Conservation (phyloP, 2,329 filamentous ascomycete species). For the Achaetomium macrosporum region DNA sequence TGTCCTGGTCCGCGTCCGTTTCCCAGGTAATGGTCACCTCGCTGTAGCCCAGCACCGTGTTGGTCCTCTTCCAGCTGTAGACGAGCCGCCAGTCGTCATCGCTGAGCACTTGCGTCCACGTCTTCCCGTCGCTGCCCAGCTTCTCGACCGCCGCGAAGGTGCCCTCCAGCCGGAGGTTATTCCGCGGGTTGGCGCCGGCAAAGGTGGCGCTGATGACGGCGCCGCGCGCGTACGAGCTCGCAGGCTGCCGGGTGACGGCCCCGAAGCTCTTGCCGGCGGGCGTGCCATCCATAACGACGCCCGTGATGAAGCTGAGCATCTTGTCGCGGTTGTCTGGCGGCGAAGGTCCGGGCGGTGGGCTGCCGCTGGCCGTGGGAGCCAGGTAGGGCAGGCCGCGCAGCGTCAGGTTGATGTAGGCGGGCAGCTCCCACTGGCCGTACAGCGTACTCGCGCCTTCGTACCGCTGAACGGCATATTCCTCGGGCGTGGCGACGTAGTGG, state of each 20-base stretch:
- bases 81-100: conserved; percentile 80
- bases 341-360: conserved; percentile 38
- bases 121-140: conserved; percentile 33
- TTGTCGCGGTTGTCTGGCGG: conserved; percentile 74
- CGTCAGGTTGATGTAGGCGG: conserved; percentile 79
- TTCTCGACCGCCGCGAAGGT: conserved; percentile 75
- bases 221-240: conserved; percentile 49
- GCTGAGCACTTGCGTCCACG: conserved; percentile 63
- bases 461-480: conserved; percentile 65
- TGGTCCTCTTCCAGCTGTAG: conserved; percentile 72
- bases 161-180: conserved; percentile 70
- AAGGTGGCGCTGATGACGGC: conserved; percentile 61
- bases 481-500: conserved; percentile 31
- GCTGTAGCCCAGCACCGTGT: conserved; percentile 64
- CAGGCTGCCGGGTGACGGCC: conserved; percentile 51
- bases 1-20: conserved; percentile 48
- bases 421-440: conserved; percentile 77
- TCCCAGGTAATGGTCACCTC: conserved; percentile 74
- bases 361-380: conserved; percentile 36
- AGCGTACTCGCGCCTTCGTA: conserved; percentile 90
- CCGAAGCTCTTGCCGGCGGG: conserved; percentile 65
- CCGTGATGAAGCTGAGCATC: conserved; percentile 71
- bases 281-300: conserved; percentile 66
- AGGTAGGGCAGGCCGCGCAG: conserved; percentile 64
- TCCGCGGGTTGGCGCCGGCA: conserved; percentile 81